phyloP scores from a whole-genome alignment of 768 basidiomycete genomes.

The Trametes cubensis region DNA sequence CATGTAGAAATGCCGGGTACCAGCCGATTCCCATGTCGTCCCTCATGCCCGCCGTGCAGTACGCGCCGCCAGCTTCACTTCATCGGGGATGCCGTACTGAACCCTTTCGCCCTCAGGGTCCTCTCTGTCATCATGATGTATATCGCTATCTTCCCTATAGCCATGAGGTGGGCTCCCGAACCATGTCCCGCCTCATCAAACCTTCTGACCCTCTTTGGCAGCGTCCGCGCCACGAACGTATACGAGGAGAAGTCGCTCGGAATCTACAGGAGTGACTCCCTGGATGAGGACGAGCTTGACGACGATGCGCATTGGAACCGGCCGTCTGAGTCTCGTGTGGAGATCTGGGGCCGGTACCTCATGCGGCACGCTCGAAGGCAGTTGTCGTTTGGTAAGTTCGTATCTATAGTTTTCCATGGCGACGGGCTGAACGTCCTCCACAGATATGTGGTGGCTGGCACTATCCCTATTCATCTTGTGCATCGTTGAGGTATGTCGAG shows the following conservation, averaged over 20 bases:
- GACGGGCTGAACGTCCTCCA: constrained; percentile 1
- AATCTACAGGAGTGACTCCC: constrained; percentile 46
- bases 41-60: constrained; percentile 87
- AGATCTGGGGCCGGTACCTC: constrained; percentile 42
- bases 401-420: background rate
- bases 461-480: constrained; percentile 85
- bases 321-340: constrained; percentile 32
- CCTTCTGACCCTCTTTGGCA: constrained; percentile 9
- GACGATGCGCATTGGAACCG: constrained; percentile 40
- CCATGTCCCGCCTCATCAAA: background rate
- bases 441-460: constrained; percentile 97
- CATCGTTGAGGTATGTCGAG: constrained; percentile 77
- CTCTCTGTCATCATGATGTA: constrained; percentile 94
- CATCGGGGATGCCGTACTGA: background rate
- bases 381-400: constrained; percentile 49
- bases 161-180: constrained; percentile 59
- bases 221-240: constrained; percentile 49
- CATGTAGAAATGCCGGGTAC: constrained; percentile 89
- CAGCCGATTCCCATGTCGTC: constrained; percentile 64
- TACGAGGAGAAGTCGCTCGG: constrained; percentile 47
- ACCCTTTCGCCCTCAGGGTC: constrained; percentile 50
- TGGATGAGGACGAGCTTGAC: constrained; percentile 56
- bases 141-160: constrained; percentile 77
- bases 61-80: constrained; percentile 28
- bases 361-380: constrained; percentile 48